Conservation (phyloP, 495 filamentous ascomycete species). For the Extremus antarcticus region DNA sequence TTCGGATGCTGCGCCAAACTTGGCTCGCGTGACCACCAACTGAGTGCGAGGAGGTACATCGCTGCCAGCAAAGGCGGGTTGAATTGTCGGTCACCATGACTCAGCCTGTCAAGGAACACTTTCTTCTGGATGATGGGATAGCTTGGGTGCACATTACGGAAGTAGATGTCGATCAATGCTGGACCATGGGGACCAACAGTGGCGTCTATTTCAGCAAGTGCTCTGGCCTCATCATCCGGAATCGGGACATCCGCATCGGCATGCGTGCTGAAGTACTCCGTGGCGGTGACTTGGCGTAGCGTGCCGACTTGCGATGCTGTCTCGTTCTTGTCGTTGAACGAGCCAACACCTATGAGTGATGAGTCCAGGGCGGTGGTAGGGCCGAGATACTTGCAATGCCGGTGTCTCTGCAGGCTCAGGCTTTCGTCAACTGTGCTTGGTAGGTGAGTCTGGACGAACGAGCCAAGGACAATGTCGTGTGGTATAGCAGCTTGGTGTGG, state of each 20-base stretch:
- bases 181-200: slow-evolving; percentile 73
- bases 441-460: neutral
- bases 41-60: slow-evolving; percentile 81
- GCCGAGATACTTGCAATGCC: slow-evolving; percentile 34
- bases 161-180: slow-evolving; percentile 76
- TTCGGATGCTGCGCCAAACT: slow-evolving; percentile 52
- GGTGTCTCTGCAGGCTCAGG: slow-evolving; percentile 30
- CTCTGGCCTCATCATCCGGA: slow-evolving; percentile 49
- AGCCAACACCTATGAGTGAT: slow-evolving; percentile 57
- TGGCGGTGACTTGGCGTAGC: slow-evolving; percentile 67
- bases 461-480: neutral
- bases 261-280: slow-evolving; percentile 76
- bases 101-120: slow-evolving; percentile 76
- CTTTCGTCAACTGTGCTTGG: slow-evolving; percentile 27
- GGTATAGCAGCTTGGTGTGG: neutral
- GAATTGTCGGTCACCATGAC: slow-evolving; percentile 61
- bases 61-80: slow-evolving; percentile 77
- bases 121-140: slow-evolving; percentile 86
- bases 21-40: slow-evolving; percentile 73
- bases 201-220: slow-evolving; percentile 69
- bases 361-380: slow-evolving; percentile 59
- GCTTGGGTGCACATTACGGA: slow-evolving; percentile 74
- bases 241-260: slow-evolving; percentile 53
- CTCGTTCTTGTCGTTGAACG: slow-evolving; percentile 62
- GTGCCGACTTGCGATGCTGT: slow-evolving; percentile 55